These are phyloP conservation scores for Monosporascus ibericus DNA, from an alignment of 2,329 filamentous ascomycete species.

Conservation along the genomic window DNA sequence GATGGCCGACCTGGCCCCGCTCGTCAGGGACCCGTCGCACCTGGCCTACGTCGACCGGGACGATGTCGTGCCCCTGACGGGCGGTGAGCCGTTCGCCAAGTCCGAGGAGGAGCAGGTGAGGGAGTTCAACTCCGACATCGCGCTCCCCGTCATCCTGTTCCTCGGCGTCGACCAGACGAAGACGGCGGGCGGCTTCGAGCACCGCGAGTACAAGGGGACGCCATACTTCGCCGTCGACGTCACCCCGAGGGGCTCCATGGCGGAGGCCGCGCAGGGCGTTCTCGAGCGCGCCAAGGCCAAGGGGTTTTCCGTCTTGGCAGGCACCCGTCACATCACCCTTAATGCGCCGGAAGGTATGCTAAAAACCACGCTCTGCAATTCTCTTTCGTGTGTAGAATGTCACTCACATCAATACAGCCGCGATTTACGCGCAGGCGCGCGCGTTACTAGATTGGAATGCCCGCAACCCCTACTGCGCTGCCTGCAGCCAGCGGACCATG, in stretches of 20 bases:
- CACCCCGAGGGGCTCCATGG: conserved; percentile 61
- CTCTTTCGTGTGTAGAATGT: neutral
- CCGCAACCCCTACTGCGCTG: conserved; percentile 85
- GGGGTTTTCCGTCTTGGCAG: conserved; percentile 61
- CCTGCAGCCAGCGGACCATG: conserved; percentile 78
- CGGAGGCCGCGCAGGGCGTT: conserved; percentile 56
- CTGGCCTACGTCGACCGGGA: conserved; percentile 64
- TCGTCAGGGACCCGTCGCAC: conserved; percentile 53
- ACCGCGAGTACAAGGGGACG: conserved; percentile 67
- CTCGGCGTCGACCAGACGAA: conserved; percentile 69
- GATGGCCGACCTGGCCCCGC: conserved; percentile 70
- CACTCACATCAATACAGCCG: conserved; percentile 47
- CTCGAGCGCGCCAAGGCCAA: conserved; percentile 51
- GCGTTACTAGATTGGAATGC: conserved; percentile 91
- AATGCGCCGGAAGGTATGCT: conserved; percentile 40
- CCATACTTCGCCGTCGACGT: conserved; percentile 90
- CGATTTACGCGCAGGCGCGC: conserved; percentile 83
- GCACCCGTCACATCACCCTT: conserved; percentile 39
- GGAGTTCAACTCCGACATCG: conserved; percentile 65
- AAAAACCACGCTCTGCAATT: neutral
- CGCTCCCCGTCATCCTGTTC: conserved; percentile 70
- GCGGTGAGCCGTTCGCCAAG: conserved; percentile 62
- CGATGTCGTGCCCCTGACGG: conserved; percentile 66
- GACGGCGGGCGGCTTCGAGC: conserved; percentile 41
- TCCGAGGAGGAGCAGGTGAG: conserved; percentile 68